Base-by-base conservation (phyloP, 768 basidiomycete species). In the Amanita muscaria region DNA sequence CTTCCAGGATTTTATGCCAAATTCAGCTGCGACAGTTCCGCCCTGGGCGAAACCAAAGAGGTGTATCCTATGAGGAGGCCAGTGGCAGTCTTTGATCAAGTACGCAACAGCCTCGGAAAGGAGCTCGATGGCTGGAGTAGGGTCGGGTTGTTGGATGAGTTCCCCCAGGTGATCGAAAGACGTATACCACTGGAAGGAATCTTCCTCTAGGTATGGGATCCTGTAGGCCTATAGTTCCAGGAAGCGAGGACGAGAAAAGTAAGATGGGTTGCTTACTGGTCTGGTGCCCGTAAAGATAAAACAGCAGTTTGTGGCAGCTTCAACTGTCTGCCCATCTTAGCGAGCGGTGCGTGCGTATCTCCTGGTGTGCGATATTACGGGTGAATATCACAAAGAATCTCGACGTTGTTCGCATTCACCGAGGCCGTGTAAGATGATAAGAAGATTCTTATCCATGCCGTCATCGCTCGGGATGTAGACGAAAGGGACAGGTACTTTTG, bases 41-140 rank as follows among this genome's bases (percentile, higher is more conserved):
- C 91, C 91, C 59, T 96, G 91, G 0, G 76, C 86, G 51, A 88
- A 96, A 2, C 91, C 91, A 46, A 93, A 86, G 36, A 91, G 56
- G 57, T 96, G 91, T 31, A 96, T 82, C n/a, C 73, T 68, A 8
- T 74, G 47, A 0, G 70, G 53, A 5, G 79, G 66, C 91, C 90
- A 96, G 1, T 61, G 50, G 54, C 80, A 86, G 31, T 76, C 73
- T 4, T 60, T 52, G 14, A 66, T 67, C 41, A 93, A 74, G 53
- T 87, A 70, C 2, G 66, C 59, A 42, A 88, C 47, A 37, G 80
- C 62, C 18, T 64, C 65, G 10, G 56, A 57, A 25, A 92, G 61
- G 29, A 79, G 63, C 6, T 76, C 66, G 44, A 91, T 67, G 0
- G 79, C 80, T 1, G 73, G 57, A 0, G 80, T 80, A 9, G 90